These are phyloP conservation scores for Kurtzmaniella quercitrusa DNA, from an alignment of 1,139 yeast genomes.

Conservation along the genomic window DNA sequence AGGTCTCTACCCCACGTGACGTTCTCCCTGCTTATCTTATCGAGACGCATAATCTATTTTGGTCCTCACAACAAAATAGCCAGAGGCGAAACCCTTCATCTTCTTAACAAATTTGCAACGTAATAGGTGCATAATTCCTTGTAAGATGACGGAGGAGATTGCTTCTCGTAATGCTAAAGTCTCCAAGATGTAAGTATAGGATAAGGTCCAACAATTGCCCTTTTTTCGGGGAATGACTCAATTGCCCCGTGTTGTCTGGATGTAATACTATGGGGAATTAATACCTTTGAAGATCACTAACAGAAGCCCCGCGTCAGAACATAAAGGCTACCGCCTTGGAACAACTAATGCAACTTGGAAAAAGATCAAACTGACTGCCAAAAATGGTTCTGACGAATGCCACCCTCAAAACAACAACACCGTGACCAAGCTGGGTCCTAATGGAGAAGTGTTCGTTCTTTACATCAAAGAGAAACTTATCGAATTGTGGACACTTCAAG, in stretches of 20 bases:
- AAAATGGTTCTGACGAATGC: slow-evolving; percentile 8
- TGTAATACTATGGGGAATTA: not conserved
- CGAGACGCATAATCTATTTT: not conserved
- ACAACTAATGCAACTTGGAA: slow-evolving; percentile 44
- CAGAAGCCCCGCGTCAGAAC: slow-evolving; percentile 18
- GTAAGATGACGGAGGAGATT: not conserved
- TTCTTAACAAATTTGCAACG: not conserved
- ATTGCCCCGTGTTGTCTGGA: not conserved
- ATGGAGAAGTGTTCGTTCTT: slow-evolving; percentile 44
- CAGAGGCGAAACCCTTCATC: no score
- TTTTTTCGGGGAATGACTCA: not conserved
- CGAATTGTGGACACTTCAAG: slow-evolving; percentile 42
- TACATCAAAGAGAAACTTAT: slow-evolving; percentile 23
- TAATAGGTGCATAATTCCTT: no score
- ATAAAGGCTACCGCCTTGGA: slow-evolving; percentile 37
- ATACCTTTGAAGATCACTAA: not conserved
- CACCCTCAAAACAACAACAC: slow-evolving; percentile 6
- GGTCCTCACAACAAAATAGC: slow-evolving; percentile 3
- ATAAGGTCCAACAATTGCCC: not conserved
- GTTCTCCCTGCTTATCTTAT: slow-evolving; percentile 1
- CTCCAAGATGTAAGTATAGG: not conserved
- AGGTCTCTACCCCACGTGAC: not conserved
- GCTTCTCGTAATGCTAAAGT: not conserved
- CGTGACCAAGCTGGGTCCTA: slow-evolving; percentile 34
- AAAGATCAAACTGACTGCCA: slow-evolving; percentile 36